A percentile compares a stretch with the other conserved stretches of the same genome.
Conservation (phyloP, 257 asterid genomes). For the Primulina eburnea region DNA sequence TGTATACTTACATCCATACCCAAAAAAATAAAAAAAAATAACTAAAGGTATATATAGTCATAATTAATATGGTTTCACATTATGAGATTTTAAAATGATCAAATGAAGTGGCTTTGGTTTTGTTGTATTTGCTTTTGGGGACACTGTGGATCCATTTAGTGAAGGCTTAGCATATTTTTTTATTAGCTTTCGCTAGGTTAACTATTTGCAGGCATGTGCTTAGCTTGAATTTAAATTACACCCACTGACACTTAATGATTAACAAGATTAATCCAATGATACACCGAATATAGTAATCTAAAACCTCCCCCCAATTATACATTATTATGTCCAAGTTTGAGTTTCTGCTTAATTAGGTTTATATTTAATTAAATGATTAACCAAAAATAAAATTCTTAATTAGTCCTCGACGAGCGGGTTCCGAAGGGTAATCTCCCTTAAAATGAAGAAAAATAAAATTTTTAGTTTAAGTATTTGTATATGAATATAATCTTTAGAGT, state of each 20-base stretch:
- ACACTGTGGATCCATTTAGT: conserved; percentile 33
- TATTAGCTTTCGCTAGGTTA: conserved; percentile 13
- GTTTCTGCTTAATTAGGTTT: background rate
- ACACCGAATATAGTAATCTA: background rate
- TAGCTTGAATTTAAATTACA: conserved; percentile 25
- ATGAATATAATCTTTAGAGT: too few species aligned
- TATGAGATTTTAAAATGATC: background rate
- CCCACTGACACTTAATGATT: background rate
- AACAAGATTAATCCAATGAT: background rate
- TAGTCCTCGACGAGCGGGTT: background rate
- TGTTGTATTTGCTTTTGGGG: conserved; percentile 48
- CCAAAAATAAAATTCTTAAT: background rate
- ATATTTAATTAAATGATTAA: too few species aligned
- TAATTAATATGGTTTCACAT: background rate
- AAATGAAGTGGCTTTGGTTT: conserved; percentile 37
- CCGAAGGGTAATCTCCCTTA: background rate
- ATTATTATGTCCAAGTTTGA: background rate
- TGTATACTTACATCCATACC: too few species aligned
- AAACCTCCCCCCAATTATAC: background rate
- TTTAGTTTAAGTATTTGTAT: too few species aligned
- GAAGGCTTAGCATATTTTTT: conserved; percentile 12
- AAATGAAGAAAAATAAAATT: too few species aligned
- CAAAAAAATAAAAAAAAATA: too few species aligned
- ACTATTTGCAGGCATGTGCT: conserved; percentile 39
- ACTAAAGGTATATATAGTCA: background rate